Conservation (phyloP, 2,329 filamentous ascomycete genomes). For the Aureobasidium sp. region DNA sequence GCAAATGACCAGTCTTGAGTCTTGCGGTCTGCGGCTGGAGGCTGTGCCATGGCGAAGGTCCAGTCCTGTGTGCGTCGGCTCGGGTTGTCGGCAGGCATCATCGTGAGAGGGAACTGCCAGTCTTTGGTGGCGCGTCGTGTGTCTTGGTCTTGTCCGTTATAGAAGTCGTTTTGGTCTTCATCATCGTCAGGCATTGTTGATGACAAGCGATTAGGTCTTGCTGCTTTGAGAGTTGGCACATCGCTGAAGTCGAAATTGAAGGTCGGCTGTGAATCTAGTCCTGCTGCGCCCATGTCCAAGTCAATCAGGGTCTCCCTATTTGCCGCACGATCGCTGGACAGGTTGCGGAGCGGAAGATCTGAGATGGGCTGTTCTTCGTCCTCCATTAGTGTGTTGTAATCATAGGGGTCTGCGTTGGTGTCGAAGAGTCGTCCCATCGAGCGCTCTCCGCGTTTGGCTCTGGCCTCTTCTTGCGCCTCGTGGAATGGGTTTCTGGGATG, state of each 20-base stretch:
- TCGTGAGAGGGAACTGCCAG: conserved; percentile 46
- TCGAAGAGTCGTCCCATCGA: conserved; percentile 52
- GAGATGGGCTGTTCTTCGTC: conserved; percentile 35
- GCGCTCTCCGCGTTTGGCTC: conserved; percentile 47
- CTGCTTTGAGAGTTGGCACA: conserved; percentile 48
- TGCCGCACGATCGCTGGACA: conserved; percentile 27
- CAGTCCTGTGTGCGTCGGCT: conserved; percentile 39
- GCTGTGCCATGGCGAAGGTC: conserved; percentile 37
- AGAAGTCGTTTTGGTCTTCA: conserved; percentile 32
- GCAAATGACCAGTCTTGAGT: conserved; percentile 45
- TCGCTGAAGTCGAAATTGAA: conserved; percentile 40
- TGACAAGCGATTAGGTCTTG: conserved; percentile 35
- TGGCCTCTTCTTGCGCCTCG: conserved; percentile 38
- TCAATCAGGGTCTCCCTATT: conserved; percentile 47
- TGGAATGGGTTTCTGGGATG: conserved; percentile 11
- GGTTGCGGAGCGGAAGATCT: conserved; percentile 45
- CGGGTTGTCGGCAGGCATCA: conserved; percentile 21
- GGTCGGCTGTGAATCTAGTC: conserved; percentile 37
- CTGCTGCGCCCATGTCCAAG: conserved; percentile 46
- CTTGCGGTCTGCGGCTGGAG: conserved; percentile 18
- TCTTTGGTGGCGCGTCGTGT: conserved; percentile 24
- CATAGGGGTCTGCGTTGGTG: conserved; percentile 46
- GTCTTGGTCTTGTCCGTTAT: conserved; percentile 27
- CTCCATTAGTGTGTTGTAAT: conserved; percentile 37
- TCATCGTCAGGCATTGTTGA: conserved; percentile 31